Evolutionary conservation across 768 basidiomycete species (phyloP).

Genomic region (Mycena leptocephala): DNA sequence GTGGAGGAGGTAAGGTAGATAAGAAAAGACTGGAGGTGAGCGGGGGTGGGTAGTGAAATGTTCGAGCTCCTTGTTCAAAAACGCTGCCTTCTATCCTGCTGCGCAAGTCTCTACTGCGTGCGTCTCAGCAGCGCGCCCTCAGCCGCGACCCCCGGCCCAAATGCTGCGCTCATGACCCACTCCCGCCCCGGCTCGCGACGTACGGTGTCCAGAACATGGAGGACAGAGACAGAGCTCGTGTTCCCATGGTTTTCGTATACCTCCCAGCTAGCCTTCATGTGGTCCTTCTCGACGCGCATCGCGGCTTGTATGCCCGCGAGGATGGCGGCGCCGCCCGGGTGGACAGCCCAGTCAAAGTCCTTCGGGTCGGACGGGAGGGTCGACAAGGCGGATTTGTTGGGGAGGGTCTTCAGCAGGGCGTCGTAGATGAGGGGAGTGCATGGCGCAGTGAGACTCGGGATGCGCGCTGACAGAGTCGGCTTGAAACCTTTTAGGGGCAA

Average conservation of each 20-base stretch:
- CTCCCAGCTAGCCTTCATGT: constrained; percentile 24
- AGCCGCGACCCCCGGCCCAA: constrained; percentile 9
- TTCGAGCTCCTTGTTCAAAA: no score
- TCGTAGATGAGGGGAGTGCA: constrained; percentile 13
- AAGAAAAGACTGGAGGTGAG: no score
- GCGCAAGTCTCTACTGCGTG: not conserved
- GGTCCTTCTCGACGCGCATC: not conserved
- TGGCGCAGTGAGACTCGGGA: constrained; percentile 6
- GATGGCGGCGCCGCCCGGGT: constrained; percentile 10
- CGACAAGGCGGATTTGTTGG: not conserved
- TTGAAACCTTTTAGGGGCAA: not conserved
- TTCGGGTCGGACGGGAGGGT: not conserved
- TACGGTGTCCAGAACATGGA: constrained; percentile 4
- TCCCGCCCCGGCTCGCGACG: constrained; percentile 13
- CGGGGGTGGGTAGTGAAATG: no score
- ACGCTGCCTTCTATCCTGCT: no score
- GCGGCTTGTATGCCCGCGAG: not conserved
- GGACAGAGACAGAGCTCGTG: constrained; percentile 12
- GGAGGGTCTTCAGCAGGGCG: constrained; percentile 8
- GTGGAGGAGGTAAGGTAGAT: no score
- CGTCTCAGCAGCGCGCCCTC: constrained; percentile 17
- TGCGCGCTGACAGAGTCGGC: not conserved
- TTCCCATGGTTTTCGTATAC: constrained; percentile 27
- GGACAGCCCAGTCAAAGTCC: constrained; percentile 28
- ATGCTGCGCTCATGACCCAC: constrained; percentile 18